Conservation (phyloP, 345 rosid species). For the Nasturtium officinale region DNA sequence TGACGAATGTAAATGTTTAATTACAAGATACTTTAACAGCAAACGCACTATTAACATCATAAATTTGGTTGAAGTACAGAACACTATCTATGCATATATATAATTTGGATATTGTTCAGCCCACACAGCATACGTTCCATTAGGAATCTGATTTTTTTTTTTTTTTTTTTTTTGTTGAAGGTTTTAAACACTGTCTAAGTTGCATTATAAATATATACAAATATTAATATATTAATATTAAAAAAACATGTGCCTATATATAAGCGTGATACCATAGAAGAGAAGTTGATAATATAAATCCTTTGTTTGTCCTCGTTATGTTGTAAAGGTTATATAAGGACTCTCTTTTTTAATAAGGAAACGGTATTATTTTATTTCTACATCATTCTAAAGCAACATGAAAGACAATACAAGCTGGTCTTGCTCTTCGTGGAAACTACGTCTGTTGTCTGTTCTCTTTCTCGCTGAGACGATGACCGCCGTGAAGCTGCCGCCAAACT, state of each 20-base stretch:
- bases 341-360: background rate
- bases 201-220: background rate
- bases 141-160: background rate
- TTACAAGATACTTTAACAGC: no score
- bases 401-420: slow-evolving; percentile 30
- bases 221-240: background rate
- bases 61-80: background rate
- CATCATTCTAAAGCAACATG: slow-evolving; percentile 26
- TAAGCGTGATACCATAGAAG: slow-evolving; percentile 2
- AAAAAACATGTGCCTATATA: slow-evolving; percentile 11
- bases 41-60: background rate
- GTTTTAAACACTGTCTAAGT: background rate
- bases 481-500: slow-evolving; percentile 40
- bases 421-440: slow-evolving; percentile 25
- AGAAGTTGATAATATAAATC: background rate
- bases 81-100: background rate
- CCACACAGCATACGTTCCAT: no score
- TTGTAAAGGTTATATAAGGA: slow-evolving; percentile 19
- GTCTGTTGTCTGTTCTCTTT: slow-evolving; percentile 29
- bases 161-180: no score
- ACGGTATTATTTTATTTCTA: background rate
- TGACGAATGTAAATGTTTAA: no score
- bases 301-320: slow-evolving; percentile 10
- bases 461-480: slow-evolving; percentile 10
- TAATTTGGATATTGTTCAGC: no score